Base-by-base conservation (phyloP, 2,329 filamentous ascomycete species). In the Chaetomiaceae sp. region DNA sequence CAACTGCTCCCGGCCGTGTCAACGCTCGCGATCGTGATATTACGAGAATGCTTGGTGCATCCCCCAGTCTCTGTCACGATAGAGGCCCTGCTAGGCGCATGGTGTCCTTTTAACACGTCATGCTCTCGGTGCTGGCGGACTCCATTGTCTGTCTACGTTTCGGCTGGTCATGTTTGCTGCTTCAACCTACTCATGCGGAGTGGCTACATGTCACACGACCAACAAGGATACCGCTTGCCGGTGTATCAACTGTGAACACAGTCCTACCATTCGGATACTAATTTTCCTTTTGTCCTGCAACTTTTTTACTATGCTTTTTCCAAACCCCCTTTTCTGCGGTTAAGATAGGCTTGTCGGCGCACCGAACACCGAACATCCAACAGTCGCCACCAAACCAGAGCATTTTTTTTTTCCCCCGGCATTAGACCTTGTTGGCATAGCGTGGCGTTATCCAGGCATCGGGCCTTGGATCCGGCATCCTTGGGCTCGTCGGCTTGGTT, bases 31-130 rank as follows among this genome's bases (percentile, higher is more conserved):
- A 59, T 21, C 57, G 56, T 44, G 58, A 61, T 6, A 49, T 56
- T 14, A 40, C 53, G 2, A 55, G 55, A 27, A 75, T 73, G 62
- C 61, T 71, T 7, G 70, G 67, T 25, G 68, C 66, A 30, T 74
- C 68, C 42, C 70, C 71, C 32, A 68, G 72, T 52, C 68, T 76
- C 27, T 73, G 75, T 54, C 69, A 67, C 48, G 78, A 82, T 59
- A 75, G 80, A 63, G 73, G 74, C 52, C 74, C 77, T 61, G 72
- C 76, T 59, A 76, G 81, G 64, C 80, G 83, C 48, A 82, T 85
- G 78, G 81, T 78, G 47, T 86, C 83, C 10, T 86, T 83, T 66
- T 86, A 71, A 76, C 36, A 20, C n/a, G 25, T 32, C 13, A 36
- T 20, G 3, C n/a, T 23, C n/a, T 14, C 10, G 25, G 20, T 5